Evolutionary conservation across 1,284 basidiomycete genomes (phyloP), one percentile per base, ranked within the genome.

Genomic region (Cryptococcus amylolentus): DNA sequence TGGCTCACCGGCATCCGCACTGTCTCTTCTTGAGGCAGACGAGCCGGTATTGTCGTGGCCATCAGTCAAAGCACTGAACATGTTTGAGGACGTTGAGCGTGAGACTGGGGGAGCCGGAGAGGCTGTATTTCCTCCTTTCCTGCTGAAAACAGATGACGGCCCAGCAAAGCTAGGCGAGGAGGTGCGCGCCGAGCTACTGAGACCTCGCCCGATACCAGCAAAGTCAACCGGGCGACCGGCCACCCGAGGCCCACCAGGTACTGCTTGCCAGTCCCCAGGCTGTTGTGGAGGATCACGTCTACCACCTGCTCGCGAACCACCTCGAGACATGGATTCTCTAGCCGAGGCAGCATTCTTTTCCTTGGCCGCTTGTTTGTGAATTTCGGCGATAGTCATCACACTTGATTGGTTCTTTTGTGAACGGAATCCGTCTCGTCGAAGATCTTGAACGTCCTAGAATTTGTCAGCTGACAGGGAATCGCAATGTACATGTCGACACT

Each of bases 351-450:
- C 84, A 54, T 82, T 85, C 72, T 87, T 87, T 78, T 90, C 88
- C 70, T 86, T 83, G 27, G 82, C 83, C 54, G 83, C 85, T 82
- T 87, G 81, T 18, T 93, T 88, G 71, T 95, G 92, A 43, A 97
- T 84, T 68, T 92, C 87, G 48, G 91, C 89, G 64, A 96, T 86
- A 4, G 92, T 94, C 52, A 88, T 84, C 16, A 94, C 89, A n/a
- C 88, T 89, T 49, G 86, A 83, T 47, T 87, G 83, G 59, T 81
- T 80, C 68, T 86, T 86, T 56, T 91, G 85, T 46, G 84, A 79
- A 47, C 85, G 73, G 95, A 95, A 98, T 68, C 85, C 86, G 56
- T 86, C 84, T 49, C 84, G 83, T 44, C 94, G 88, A 42, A 96
- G 81, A 75, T 98, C 95, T 63, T 95, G 84, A 44, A 97, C 82